Evolutionary conservation across 345 rosid genomes (phyloP).

Genomic region (Fremontodendron californicum): DNA sequence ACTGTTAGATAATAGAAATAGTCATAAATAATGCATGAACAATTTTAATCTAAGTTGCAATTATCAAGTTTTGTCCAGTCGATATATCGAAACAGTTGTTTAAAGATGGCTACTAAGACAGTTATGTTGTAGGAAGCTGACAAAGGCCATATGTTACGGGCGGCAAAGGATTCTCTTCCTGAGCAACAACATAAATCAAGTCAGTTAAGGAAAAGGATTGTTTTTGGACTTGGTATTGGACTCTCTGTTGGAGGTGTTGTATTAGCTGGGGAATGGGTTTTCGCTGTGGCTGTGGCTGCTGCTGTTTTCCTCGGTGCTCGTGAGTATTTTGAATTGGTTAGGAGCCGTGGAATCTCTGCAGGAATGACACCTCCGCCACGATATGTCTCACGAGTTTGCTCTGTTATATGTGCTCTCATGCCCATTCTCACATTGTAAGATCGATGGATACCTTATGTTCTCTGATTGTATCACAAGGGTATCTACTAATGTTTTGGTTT

Average conservation of each 20-base stretch:
- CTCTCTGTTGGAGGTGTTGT: constrained; percentile 67
- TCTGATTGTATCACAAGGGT: background rate
- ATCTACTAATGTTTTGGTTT: background rate
- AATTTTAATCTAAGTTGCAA: constrained; percentile 9
- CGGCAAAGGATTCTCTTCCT: constrained; percentile 23
- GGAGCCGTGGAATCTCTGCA: constrained; percentile 73
- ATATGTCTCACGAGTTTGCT: constrained; percentile 81
- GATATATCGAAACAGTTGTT: background rate
- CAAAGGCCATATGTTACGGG: constrained; percentile 28
- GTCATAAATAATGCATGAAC: constrained; percentile 22
- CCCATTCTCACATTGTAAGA: constrained; percentile 83
- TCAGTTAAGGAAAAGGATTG: constrained; percentile 79
- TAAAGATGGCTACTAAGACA: background rate
- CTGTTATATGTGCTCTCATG: constrained; percentile 77
- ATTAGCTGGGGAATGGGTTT: constrained; percentile 86
- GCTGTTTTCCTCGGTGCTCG: constrained; percentile 74
- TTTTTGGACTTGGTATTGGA: constrained; percentile 81
- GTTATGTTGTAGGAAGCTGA: constrained; percentile 43
- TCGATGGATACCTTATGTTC: background rate
- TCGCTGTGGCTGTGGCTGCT: constrained; percentile 55
- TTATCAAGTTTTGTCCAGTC: background rate
- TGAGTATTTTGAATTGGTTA: constrained; percentile 79
- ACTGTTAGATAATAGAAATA: constrained; percentile 31
- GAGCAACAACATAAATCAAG: constrained; percentile 44
- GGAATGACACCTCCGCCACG: constrained; percentile 99